These are phyloP conservation scores for Magnolia kwangsiensis DNA, from an alignment of 164 flowering plant species.

Conservation along the genomic window DNA sequence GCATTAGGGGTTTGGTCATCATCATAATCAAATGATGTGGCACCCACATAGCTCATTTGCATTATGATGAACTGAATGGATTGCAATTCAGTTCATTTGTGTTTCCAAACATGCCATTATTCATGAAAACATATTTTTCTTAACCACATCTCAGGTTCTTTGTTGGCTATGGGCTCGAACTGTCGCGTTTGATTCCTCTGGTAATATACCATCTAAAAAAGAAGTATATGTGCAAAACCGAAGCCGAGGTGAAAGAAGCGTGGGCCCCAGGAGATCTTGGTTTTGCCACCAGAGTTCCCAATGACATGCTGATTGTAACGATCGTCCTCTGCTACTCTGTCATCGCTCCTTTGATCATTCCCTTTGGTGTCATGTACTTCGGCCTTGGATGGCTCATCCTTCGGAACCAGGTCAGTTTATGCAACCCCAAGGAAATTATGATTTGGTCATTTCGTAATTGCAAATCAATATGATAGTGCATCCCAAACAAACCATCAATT, in stretches of 20 bases:
- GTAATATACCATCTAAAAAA: conserved; percentile 75
- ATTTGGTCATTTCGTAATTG: too few relatives aligned
- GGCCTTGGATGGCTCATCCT: conserved; percentile 90
- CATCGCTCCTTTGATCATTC: conserved; percentile 82
- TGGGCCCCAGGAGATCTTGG: conserved; percentile 85
- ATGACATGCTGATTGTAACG: conserved; percentile 73
- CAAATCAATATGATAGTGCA: too few relatives aligned
- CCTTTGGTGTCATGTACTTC: conserved; percentile 81
- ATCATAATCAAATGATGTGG: too few relatives aligned
- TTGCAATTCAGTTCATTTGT: too few relatives aligned
- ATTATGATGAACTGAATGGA: too few relatives aligned
- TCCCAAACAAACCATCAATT: too few relatives aligned
- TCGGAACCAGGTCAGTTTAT: conserved; percentile 68
- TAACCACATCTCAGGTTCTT: conserved; percentile 55
- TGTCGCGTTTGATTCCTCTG: conserved; percentile 78
- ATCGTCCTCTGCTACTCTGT: conserved; percentile 79
- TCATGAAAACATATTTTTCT: too few relatives aligned
- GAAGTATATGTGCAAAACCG: conserved; percentile 83
- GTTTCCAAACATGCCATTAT: too few relatives aligned
- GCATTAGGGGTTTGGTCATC: too few relatives aligned
- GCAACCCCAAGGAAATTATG: not conserved
- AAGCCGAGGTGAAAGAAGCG: conserved; percentile 78
- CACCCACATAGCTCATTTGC: too few relatives aligned
- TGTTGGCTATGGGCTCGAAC: conserved; percentile 91
- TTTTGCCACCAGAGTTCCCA: conserved; percentile 73